These are phyloP conservation scores for Thielaviopsis ethacetica DNA, from an alignment of 2,329 filamentous ascomycete genomes.

Conservation along the genomic window DNA sequence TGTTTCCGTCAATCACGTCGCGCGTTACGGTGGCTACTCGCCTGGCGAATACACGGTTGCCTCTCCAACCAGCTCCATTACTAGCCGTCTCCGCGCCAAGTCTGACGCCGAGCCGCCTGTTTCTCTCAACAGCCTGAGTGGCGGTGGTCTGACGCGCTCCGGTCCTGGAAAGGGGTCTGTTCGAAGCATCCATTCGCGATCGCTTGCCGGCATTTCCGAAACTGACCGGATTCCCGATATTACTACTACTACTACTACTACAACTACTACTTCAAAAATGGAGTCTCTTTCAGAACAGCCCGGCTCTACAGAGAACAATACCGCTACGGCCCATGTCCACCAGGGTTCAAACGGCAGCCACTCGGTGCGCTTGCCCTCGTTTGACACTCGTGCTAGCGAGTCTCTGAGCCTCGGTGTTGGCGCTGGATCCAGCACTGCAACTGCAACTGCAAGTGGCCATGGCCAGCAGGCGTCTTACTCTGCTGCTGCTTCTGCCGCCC, in stretches of 20 bases:
- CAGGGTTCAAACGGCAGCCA: background rate
- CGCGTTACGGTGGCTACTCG: conserved; percentile 51
- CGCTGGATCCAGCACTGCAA: background rate
- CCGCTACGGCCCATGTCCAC: background rate
- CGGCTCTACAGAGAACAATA: background rate
- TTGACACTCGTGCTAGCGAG: conserved; percentile 6
- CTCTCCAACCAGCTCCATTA: conserved; percentile 48
- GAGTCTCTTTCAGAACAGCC: conserved; percentile 8
- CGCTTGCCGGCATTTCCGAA: conserved; percentile 40
- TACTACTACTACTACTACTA: background rate
- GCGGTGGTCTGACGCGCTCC: conserved; percentile 27
- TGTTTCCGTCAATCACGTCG: conserved; percentile 49
- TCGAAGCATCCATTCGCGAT: conserved; percentile 32
- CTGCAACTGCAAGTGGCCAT: background rate
- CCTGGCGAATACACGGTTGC: conserved; percentile 48
- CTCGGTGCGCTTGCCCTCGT: background rate
- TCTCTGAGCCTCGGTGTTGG: conserved; percentile 4
- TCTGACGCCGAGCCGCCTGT: conserved; percentile 24
- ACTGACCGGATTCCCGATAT: conserved; percentile 27
- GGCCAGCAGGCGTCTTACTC: background rate
- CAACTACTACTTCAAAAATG: background rate
- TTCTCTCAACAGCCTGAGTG: conserved; percentile 18
- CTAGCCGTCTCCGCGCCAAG: conserved; percentile 32
- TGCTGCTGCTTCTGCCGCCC: background rate
- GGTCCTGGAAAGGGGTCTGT: conserved; percentile 39